Percentiles rank a stretch among this genome's conserved stretches.
Evolutionary conservation across 1,139 yeast genomes (phyloP).

Genomic region (Blastobotrys malaysiensis): DNA sequence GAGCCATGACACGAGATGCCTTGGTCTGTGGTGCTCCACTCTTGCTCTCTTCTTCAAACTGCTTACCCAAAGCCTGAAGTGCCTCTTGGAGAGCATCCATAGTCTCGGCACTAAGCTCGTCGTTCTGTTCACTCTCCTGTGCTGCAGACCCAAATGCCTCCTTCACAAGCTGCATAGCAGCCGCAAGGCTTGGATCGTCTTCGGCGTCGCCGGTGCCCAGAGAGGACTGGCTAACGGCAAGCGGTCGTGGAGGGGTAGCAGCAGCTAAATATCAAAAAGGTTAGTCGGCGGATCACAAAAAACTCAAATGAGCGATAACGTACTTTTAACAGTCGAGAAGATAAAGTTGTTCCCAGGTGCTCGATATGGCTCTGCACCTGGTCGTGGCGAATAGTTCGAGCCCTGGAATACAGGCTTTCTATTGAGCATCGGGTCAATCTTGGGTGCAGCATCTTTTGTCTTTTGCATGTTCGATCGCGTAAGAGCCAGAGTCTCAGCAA

Average conservation of each 20-base stretch:
- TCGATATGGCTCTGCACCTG: constrained; percentile 5
- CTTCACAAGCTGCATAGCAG: background rate
- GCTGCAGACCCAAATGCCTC: background rate
- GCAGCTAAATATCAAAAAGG: background rate
- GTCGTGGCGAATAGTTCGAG: constrained; percentile 9
- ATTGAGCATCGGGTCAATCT: constrained; percentile 27
- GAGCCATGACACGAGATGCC: constrained; percentile 7
- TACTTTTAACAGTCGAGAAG: background rate
- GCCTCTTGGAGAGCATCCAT: constrained; percentile 37
- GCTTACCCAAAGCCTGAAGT: constrained; percentile 28
- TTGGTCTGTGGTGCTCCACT: constrained; percentile 1
- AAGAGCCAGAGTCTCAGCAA: constrained; percentile 60
- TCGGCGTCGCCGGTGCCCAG: background rate
- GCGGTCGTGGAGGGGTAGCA: background rate
- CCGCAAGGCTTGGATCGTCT: background rate
- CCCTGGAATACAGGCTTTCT: constrained; percentile 15
- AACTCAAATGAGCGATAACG: background rate
- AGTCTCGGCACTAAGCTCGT: constrained; percentile 31
- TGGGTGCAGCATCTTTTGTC: constrained; percentile 15
- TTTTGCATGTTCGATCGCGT: constrained; percentile 41
- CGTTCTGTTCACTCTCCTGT: constrained; percentile 11
- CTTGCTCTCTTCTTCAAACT: constrained; percentile 18
- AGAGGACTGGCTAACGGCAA: background rate
- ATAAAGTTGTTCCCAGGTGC: background rate
- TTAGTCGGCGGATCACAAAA: background rate